These are phyloP conservation scores for Melaleuca quinquenervia DNA, from an alignment of 345 rosid species.

Conservation along the genomic window DNA sequence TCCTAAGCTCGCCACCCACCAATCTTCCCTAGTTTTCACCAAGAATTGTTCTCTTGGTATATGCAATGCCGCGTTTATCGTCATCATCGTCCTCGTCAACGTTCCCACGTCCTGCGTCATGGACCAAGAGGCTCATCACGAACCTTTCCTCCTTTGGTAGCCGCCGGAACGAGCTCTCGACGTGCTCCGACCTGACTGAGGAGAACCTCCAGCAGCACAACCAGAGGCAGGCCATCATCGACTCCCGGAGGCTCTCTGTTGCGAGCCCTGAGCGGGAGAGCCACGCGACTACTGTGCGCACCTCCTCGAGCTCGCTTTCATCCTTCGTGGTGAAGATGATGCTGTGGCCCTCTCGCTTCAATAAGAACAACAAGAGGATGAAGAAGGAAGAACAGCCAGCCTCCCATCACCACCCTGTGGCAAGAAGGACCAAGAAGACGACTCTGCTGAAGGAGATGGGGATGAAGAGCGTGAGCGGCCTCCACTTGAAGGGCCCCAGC, in stretches of 20 bases:
- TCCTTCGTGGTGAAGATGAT: constrained; percentile 22
- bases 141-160: neutral
- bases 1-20: neutral
- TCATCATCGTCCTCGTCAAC: neutral
- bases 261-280: constrained; percentile 38
- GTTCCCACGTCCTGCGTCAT: neutral
- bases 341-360: constrained; percentile 23
- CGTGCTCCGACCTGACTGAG: constrained; percentile 21
- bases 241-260: neutral
- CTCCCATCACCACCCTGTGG: neutral
- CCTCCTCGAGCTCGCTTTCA: constrained; percentile 17
- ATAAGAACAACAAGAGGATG: neutral
- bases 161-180: neutral
- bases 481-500: neutral
- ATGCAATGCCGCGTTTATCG: neutral
- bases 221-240: constrained; percentile 8
- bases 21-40: neutral
- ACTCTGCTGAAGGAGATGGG: neutral
- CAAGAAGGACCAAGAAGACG: neutral
- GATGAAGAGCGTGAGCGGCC: neutral
- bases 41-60: neutral
- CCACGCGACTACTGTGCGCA: constrained; percentile 8
- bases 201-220: constrained; percentile 37
- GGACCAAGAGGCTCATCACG: neutral
- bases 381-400: neutral